Percentiles rank a stretch among this genome's conserved stretches.
Evolutionary conservation across 2,329 filamentous ascomycete species (phyloP).

Genomic region (Colletotrichum melonis): DNA sequence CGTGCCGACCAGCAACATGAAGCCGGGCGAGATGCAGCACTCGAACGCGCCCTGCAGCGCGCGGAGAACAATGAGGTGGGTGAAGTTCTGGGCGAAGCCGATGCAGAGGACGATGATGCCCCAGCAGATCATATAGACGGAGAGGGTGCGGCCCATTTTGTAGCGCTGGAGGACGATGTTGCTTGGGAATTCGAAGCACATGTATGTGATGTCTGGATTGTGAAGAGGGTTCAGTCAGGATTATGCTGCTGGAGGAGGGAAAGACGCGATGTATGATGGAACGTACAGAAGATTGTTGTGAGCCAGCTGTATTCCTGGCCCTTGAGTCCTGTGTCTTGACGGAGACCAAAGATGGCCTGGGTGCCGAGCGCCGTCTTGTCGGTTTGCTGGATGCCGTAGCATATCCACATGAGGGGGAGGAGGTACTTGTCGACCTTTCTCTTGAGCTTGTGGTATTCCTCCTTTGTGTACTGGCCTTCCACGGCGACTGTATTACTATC

Average conservation of each 20-base stretch:
- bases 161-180: constrained; percentile 48
- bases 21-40: constrained; percentile 52
- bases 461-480: constrained; percentile 46
- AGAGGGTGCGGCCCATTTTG: constrained; percentile 32
- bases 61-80: constrained; percentile 48
- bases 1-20: constrained; percentile 49
- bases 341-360: constrained; percentile 52
- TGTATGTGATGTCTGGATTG: constrained; percentile 41
- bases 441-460: constrained; percentile 51
- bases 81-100: constrained; percentile 51
- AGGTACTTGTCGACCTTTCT: constrained; percentile 57
- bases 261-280: too few species aligned
- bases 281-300: constrained; percentile 48
- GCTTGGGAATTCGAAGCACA: constrained; percentile 46
- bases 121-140: constrained; percentile 39
- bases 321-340: constrained; percentile 41
- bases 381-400: constrained; percentile 60
- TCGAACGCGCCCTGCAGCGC: constrained; percentile 51
- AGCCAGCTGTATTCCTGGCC: constrained; percentile 42
- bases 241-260: too few species aligned
- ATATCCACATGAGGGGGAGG: constrained; percentile 59
- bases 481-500: background rate
- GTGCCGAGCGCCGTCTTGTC: constrained; percentile 57
- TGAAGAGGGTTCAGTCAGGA: background rate
- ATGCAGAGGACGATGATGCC: constrained; percentile 50